Evolutionary conservation across 1,284 basidiomycete species (phyloP).

Genomic region (Trichosporon sp.): DNA sequence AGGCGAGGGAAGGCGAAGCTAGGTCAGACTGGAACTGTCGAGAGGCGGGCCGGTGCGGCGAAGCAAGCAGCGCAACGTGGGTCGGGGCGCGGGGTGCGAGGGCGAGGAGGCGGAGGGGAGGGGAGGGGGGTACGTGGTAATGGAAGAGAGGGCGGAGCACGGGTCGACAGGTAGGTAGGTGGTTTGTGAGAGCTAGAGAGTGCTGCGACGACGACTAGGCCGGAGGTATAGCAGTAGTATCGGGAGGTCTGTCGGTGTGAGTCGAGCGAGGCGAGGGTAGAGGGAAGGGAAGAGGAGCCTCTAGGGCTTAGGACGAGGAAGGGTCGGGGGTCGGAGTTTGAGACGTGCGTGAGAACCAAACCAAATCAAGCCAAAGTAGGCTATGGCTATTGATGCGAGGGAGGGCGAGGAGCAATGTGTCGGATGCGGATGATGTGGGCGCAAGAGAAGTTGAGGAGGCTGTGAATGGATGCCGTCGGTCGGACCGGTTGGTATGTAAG

Average conservation of each 20-base stretch:
- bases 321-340: slow-evolving; percentile 2
- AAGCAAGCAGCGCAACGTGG: too few species aligned
- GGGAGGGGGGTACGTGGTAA: not conserved
- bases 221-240: not conserved
- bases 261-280: too few species aligned
- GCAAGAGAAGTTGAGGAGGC: not conserved
- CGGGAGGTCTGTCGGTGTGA: not conserved
- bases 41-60: not conserved
- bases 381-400: not conserved
- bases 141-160: not conserved
- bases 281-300: too few species aligned
- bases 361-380: too few species aligned
- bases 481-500: not conserved
- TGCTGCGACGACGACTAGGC: not conserved
- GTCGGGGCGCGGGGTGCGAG: not conserved
- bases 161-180: not conserved
- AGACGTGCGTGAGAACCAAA: not conserved
- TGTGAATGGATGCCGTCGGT: not conserved
- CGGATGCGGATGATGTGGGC: slow-evolving; percentile 1
- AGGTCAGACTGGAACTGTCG: too few species aligned
- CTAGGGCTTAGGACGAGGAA: not conserved
- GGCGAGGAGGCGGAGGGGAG: not conserved
- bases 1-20: too few species aligned
- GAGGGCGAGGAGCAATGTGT: not conserved
- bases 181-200: not conserved